Evolutionary conservation across 257 asterid species (phyloP), one percentile per base, ranked within the genome.

Genomic region (Przewalskia tangutica): DNA sequence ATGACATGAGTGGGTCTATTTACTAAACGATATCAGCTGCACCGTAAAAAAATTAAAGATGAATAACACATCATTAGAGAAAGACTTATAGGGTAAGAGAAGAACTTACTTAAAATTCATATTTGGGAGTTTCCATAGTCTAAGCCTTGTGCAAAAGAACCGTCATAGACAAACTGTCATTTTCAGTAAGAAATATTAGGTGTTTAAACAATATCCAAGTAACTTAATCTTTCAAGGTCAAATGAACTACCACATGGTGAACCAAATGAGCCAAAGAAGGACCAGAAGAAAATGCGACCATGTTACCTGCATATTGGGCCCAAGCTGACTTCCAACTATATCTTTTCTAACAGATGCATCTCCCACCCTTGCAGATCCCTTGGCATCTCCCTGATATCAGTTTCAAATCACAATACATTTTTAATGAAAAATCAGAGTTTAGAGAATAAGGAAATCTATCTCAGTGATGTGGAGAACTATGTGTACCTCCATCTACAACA

Each of bases 151-250:
- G 89, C 56, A 65, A 84, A 91, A 78, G 91, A 81, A 71, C 88
- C 91, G 84, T 89, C 92, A 77, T 88, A 92, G 83, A 86, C 89
- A 84, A 86, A 90, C 95, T 91, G 89, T 86, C n/a, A 87, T 59
- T 80, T 46, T 16, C 38, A 40, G 23, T 14, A 12, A 20, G 36
- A 73, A 73, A 7, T 48, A 77, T 51, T 46, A 88, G 76, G 18
- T 48, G 16, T 8, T 40, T 20, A 55, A 54, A 44, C 18, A 60
- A 79, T 62, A 84, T 82, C 83, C 46, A 32, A 62, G 51, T 68
- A 62, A 85, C 54, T 64, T 73, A 50, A 65, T 50, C 20, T 60
- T 13, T 60, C 13, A 68, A 77, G 48, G 55, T 36, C 36, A 7
- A 67, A 63, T 16, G 48, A 58, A 59, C 70, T 18, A 64, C 77